These are phyloP conservation scores for Perkinsus chesapeaki DNA, from an alignment of 169 alveolate species.

Conservation along the genomic window DNA sequence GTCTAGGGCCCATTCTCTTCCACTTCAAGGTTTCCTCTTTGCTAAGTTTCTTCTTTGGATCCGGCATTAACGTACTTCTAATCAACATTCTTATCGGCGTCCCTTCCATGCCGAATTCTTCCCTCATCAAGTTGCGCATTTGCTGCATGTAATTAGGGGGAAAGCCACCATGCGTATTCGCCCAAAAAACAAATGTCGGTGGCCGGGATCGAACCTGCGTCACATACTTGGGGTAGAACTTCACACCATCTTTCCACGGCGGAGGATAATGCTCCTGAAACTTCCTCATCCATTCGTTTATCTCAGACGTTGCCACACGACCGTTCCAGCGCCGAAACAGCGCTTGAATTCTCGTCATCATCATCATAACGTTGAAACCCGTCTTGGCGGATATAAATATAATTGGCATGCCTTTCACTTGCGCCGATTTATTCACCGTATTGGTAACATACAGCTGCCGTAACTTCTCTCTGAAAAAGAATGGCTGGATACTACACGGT, in stretches of 20 bases:
- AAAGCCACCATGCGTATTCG: conserved; percentile 48
- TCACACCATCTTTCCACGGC: conserved; percentile 67
- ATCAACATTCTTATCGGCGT: conserved; percentile 43
- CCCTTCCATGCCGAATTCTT: conserved; percentile 46
- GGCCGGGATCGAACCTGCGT: conserved; percentile 44
- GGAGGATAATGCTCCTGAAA: conserved; percentile 50
- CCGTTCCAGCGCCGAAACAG: conserved; percentile 31
- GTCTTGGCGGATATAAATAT: conserved; percentile 32
- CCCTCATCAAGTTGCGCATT: conserved; percentile 45
- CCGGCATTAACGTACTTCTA: conserved; percentile 51
- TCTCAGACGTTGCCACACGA: conserved; percentile 31
- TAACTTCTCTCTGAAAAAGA: not conserved
- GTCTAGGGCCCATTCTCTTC: conserved; percentile 46
- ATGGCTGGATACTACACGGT: not conserved
- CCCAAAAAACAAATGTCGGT: conserved; percentile 66
- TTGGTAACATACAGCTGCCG: not conserved
- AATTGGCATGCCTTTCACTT: conserved; percentile 35
- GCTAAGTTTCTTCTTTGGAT: conserved; percentile 26
- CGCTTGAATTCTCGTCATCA: not conserved
- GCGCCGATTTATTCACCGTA: conserved; percentile 1
- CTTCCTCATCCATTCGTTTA: conserved; percentile 27
- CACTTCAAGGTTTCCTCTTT: conserved; percentile 41
- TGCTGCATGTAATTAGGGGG: conserved; percentile 58
- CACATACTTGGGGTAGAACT: conserved; percentile 50
- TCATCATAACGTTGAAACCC: conserved; percentile 30